Percentiles rank a stretch among this genome's conserved stretches.
Conservation (phyloP, 805 yeast species). For the Kazachstania taianensis region DNA sequence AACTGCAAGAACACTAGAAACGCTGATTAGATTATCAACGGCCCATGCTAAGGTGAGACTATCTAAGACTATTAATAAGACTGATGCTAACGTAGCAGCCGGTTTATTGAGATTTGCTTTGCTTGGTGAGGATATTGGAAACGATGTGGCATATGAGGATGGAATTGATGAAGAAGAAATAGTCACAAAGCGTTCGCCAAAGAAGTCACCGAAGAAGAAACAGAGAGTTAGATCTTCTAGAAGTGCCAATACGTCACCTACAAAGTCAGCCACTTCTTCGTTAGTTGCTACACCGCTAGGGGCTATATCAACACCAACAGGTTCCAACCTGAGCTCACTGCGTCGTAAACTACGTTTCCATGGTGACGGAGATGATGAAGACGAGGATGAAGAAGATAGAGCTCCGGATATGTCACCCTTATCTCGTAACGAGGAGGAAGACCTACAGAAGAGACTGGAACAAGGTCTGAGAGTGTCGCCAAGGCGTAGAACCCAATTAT, state of each 20-base stretch:
- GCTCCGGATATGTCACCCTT: constrained; percentile 20
- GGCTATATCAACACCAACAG: constrained; percentile 4
- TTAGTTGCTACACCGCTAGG: constrained; percentile 3
- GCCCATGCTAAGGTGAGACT: constrained; percentile 96
- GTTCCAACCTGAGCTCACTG: too few relatives aligned
- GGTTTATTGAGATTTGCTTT: constrained; percentile 75
- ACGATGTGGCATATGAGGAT: constrained; percentile 15
- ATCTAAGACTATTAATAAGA: constrained; percentile 58
- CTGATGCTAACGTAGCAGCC: constrained; percentile 82
- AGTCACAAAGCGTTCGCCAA: constrained; percentile 17
- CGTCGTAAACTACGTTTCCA: constrained; percentile 17
- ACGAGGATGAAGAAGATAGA: constrained; percentile 20
- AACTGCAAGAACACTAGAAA: constrained; percentile 96
- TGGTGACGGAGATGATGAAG: constrained; percentile 30
- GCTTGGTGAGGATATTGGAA: constrained; percentile 36
- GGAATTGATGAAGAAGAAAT: constrained; percentile 15
- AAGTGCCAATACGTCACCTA: constrained; percentile 13
- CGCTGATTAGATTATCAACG: constrained; percentile 85
- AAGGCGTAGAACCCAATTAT: constrained; percentile 15
- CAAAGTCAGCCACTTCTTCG: constrained; percentile 10
- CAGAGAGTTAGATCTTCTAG: constrained; percentile 12
- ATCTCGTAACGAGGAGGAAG: constrained; percentile 26
- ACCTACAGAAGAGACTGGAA: constrained; percentile 20
- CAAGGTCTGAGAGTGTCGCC: constrained; percentile 25
- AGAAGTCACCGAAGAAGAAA: constrained; percentile 29